A percentile compares a stretch with the other conserved stretches of the same genome.
These are phyloP conservation scores for Asterochloris sp. DNA, from an alignment of 139 green algal species.

Conservation along the genomic window DNA sequence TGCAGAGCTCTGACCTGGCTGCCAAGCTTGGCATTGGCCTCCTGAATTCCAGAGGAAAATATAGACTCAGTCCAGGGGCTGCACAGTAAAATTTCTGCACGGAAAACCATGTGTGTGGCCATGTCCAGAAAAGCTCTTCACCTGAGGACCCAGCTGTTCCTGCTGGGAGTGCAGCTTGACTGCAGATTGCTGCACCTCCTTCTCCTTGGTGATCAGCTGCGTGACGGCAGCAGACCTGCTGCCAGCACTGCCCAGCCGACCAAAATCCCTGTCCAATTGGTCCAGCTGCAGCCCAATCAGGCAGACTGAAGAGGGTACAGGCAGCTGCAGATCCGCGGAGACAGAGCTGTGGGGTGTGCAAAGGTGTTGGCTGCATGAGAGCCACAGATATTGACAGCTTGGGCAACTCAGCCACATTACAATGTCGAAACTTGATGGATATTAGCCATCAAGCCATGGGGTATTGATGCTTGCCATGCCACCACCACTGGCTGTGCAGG, in stretches of 20 bases:
- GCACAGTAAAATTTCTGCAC: neutral
- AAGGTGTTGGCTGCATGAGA: neutral
- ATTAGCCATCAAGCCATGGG: neutral
- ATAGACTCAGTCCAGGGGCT: neutral
- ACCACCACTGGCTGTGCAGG: neutral
- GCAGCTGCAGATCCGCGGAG: neutral
- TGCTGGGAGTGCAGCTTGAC: neutral
- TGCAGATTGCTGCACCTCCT: neutral
- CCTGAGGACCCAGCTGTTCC: neutral
- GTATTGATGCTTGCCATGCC: neutral
- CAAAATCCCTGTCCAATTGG: neutral
- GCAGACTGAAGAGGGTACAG: neutral
- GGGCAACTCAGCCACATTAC: neutral
- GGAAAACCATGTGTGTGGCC: neutral
- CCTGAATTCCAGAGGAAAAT: neutral
- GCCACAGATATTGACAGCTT: neutral
- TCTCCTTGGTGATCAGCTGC: neutral
- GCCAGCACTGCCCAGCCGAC: neutral
- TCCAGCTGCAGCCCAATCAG: constrained; percentile 6
- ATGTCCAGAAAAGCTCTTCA: neutral
- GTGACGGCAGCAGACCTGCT: neutral
- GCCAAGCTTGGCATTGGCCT: constrained; percentile 7
- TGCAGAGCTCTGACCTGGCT: neutral
- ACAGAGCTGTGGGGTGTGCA: too few relatives aligned
- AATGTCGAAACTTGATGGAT: neutral